A percentile compares a stretch with the other conserved stretches of the same genome.
phyloP scores from a whole-genome alignment of 805 yeast species.

The Alloascoidea africana region DNA sequence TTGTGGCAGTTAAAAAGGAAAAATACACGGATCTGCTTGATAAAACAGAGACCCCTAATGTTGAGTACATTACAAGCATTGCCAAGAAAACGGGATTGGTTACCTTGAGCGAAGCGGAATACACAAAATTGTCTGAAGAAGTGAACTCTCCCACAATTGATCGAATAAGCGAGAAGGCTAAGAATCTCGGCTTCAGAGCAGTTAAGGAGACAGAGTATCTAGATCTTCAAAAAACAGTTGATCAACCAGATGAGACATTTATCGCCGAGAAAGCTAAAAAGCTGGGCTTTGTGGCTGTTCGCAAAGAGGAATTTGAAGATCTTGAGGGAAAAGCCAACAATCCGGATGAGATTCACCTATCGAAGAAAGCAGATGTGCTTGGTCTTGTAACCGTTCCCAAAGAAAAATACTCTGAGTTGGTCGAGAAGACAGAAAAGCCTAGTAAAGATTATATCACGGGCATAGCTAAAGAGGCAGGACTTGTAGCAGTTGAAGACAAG shows the following conservation, averaged over 20 bases:
- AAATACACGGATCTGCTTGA: slow-evolving; percentile 20
- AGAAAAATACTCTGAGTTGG: not conserved
- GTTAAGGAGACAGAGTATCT: slow-evolving; percentile 8
- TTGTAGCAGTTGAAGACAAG: slow-evolving; percentile 12
- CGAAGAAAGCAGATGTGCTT: not conserved
- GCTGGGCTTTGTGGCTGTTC: slow-evolving; percentile 8
- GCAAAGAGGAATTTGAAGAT: not conserved
- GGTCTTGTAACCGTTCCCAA: not conserved
- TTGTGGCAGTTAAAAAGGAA: slow-evolving; percentile 27
- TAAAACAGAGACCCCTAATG: not conserved
- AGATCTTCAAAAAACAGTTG: slow-evolving; percentile 13
- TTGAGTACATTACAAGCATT: not conserved
- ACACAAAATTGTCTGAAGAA: not conserved
- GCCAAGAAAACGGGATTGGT: not conserved
- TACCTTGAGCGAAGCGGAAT: slow-evolving; percentile 1
- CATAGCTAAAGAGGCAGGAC: slow-evolving; percentile 15
- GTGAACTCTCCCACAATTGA: slow-evolving; percentile 2
- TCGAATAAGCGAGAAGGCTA: slow-evolving; percentile 2
- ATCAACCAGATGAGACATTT: slow-evolving; percentile 16
- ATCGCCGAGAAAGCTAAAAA: slow-evolving; percentile 12
- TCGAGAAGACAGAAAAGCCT: slow-evolving; percentile 10
- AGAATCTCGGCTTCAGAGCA: not conserved
- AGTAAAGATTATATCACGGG: slow-evolving; percentile 14
- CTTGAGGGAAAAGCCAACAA: no score
- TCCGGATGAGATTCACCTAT: no score